Base-by-base conservation (phyloP, 345 rosid genomes). In the Limnanthes douglasii region DNA sequence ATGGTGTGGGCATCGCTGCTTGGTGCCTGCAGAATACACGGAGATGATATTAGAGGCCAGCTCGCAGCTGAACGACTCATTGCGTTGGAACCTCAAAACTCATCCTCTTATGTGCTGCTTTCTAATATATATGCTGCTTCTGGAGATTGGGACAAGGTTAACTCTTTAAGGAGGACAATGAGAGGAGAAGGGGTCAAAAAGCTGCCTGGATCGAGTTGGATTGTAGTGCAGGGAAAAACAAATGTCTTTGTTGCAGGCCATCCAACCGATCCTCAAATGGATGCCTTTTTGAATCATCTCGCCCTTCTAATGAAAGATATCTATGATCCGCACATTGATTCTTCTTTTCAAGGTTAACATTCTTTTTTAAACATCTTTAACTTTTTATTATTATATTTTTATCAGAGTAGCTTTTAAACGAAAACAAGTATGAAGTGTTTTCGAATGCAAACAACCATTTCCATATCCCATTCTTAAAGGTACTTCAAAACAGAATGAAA, bases 191-290 rank as follows among this genome's bases (percentile, higher is more conserved):
- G 85, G 41, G 85, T 78, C 37, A 84, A 62, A 51, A 78, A 78
- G 62, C 42, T 62, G 34, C 93, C 95, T 9, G 97, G 95, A 42
- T 69, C 69, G 52, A 83, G 93, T 65, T 88, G 95, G 95, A 72
- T 83, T 53, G 58, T 55, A 11, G 62, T 73, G 34, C 90, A 69
- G 50, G 65, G 64, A 44, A 55, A 62, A 43, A 71, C 66, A 15
- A 50, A 65, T 43, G 15, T 69, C 41, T 88, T 88, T 59, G 65
- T 53, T 40, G 80, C 90, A 23, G 95, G 95, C 41, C 90, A 76
- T 45, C 60, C 62, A 50, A 75, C 75, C 51, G 85, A 75, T 61
- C 53, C 77, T 46, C 21, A 43, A 41, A 66, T 65, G 28, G 67
- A 37, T 4, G 36, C 38, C n/a, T 24, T 62, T 46, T 44, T 78